These are phyloP conservation scores for Zizania latifolia DNA, from an alignment of 176 grass and related monocot genomes.

Conservation along the genomic window DNA sequence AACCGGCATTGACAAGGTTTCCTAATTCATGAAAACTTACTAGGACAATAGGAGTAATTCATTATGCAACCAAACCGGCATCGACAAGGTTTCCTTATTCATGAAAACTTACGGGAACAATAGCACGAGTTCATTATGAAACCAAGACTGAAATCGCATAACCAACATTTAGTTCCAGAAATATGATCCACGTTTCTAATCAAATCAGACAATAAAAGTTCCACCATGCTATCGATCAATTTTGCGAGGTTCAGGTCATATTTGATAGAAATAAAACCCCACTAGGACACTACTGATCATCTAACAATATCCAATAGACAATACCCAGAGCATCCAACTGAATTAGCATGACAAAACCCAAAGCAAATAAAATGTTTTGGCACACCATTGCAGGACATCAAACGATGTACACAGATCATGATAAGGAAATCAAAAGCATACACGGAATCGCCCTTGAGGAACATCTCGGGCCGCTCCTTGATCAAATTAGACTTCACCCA, in stretches of 20 bases:
- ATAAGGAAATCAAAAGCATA: conserved; percentile 22
- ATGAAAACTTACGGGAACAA: neutral
- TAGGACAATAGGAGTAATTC: neutral
- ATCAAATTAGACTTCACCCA: conserved; percentile 89
- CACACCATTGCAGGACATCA: neutral
- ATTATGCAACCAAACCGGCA: neutral
- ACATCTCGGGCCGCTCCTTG: conserved; percentile 96
- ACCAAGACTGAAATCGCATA: neutral
- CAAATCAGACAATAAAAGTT: neutral
- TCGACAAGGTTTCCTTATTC: neutral
- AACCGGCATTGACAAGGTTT: neutral
- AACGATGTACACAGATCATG: neutral
- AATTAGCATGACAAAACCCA: neutral
- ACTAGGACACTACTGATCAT: neutral
- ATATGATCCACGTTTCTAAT: neutral
- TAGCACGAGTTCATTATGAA: neutral
- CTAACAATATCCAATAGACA: neutral
- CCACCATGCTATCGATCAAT: neutral
- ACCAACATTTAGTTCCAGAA: neutral
- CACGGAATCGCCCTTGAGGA: conserved; percentile 79
- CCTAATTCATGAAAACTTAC: neutral
- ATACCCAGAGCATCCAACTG: neutral
- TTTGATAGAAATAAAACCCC: neutral
- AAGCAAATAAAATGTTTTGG: neutral
- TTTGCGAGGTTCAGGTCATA: neutral